Base-by-base conservation (phyloP, 2,329 filamentous ascomycete species). In the Pseudogymnoascus sp. region DNA sequence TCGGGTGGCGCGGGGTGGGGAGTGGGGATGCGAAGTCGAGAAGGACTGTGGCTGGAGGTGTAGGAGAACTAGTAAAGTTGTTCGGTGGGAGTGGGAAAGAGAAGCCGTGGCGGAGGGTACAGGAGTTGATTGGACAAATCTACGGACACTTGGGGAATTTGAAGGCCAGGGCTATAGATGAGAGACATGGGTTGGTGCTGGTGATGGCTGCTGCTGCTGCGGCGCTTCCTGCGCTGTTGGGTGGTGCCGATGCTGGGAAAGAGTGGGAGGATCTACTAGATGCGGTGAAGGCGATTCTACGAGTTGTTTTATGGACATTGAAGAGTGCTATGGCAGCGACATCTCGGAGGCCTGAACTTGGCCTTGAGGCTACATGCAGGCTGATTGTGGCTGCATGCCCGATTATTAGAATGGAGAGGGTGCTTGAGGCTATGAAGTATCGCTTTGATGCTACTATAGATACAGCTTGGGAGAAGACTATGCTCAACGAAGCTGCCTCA, bases 1-100 rank as follows among this genome's bases (percentile, higher is more conserved):
- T 95, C 11, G 86, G 85, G 18, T 99, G 94, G 94, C 84, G 93
- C 73, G 94, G 94, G 0, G 83, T 95, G n/a, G 87, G 88, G 0
- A 91, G 95, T 67, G 79, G 85, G 7, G 92, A 97, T 73, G 82
- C 86, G 0, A 77, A 81, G 5, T 91, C 91, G 1, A 84, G 94
- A 65, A 82, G 90, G 68, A 82, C 84, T 60, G 87, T 91, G 12
- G 91, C 89, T 1, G 75, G 75, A 1, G 86, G 90, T 0, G 86
- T 93, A 68, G 90, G 90, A 5, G 71, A 74, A 1, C 72, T 92
- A 4, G 79, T 70, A n/a, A 56, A 21, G 28, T 33, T 56, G 28
- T 56, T 56, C 16, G 28, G 28, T 8, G 28, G 28, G 4, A 4
- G n/a, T 33, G 50, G 28, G 16, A 28, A 28, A 12, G 50, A 56